Base-by-base conservation (phyloP, 192 early-diverging fungal species). In the Dimargaris verticillata region DNA sequence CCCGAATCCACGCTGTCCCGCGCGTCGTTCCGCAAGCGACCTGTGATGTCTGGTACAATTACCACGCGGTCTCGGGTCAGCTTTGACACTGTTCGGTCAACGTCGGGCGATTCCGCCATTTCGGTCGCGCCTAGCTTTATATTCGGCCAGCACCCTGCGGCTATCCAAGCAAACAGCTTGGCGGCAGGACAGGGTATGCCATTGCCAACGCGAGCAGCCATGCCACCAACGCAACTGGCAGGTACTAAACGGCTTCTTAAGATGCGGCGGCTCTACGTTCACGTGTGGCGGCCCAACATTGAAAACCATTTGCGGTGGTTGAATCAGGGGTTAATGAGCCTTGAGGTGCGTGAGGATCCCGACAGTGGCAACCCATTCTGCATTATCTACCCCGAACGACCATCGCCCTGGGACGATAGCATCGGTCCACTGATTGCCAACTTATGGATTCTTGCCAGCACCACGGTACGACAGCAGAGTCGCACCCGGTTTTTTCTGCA, bases 201-300 rank as follows among this genome's bases (percentile, higher is more conserved):
- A 48, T 48, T 22, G 17, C n/a, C n/a, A n/a, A 48, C 47, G 4
- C 17, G 22, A 7, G 47, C 47, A 7, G 47, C 47, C 3, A 48
- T 48, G 47, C 47, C 47, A 20, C 47, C 47, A 4, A 22, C 47
- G 9, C 18, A 48, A 4, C 47, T 48, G 9, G 3, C 18, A 17
- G 22, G 18, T 48, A 48, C 47, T 22, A 17, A 48, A 22, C 18
- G 47, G 22, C 47, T 48, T 48, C 22, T 48, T 20, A 48, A 48
- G 22, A 48, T 7, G 47, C 47, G 47, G 22, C 47, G 47, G 17
- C 22, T 48, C 4, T 48, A 48, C 22, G 47, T 48, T 4, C 47
- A 48, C 47, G 47, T 48, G 3, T 48, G 47, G 47, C 47, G 47
- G 17, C 47, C 47, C 47, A 48, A 48, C 47, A 48, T 48, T 48